These are phyloP conservation scores for Zizania latifolia DNA, from an alignment of 176 grass and related monocot genomes.

Conservation along the genomic window DNA sequence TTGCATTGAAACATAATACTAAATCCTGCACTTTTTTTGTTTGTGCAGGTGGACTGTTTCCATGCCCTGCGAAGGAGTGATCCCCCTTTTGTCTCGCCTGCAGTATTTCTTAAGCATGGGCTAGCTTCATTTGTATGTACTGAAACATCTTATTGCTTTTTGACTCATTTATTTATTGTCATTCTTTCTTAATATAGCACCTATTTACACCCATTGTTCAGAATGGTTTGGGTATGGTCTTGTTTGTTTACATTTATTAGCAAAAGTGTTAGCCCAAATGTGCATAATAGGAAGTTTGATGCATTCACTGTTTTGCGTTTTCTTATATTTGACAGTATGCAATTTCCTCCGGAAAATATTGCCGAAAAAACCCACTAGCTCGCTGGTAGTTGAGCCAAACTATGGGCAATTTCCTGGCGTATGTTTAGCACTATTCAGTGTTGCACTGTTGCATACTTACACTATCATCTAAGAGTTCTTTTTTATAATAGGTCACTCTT, in stretches of 20 bases:
- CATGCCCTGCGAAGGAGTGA: constrained; percentile 85
- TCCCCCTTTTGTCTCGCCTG: constrained; percentile 77
- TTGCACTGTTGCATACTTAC: too few relatives aligned
- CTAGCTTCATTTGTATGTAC: constrained; percentile 73
- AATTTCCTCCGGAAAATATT: too few relatives aligned
- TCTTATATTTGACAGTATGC: not conserved
- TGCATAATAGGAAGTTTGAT: not conserved
- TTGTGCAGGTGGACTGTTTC: constrained; percentile 72
- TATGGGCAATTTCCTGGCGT: not conserved
- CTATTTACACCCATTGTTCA: not conserved
- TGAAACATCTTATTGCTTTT: not conserved
- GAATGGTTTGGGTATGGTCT: not conserved
- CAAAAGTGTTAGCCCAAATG: not conserved
- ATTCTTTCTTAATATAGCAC: not conserved
- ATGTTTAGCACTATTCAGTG: not conserved
- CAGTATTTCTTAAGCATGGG: constrained; percentile 73
- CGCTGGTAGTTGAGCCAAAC: not conserved
- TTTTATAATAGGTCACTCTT: constrained; percentile 57
- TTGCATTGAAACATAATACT: constrained; percentile 13
- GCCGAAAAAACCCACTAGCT: too few relatives aligned
- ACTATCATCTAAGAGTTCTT: constrained; percentile 22
- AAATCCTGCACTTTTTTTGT: not conserved
- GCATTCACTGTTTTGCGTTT: not conserved
- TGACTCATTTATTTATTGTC: not conserved
- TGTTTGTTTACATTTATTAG: not conserved